Evolutionary conservation across 306 rosid genomes (phyloP).

Genomic region (Lathyrus sativus): DNA sequence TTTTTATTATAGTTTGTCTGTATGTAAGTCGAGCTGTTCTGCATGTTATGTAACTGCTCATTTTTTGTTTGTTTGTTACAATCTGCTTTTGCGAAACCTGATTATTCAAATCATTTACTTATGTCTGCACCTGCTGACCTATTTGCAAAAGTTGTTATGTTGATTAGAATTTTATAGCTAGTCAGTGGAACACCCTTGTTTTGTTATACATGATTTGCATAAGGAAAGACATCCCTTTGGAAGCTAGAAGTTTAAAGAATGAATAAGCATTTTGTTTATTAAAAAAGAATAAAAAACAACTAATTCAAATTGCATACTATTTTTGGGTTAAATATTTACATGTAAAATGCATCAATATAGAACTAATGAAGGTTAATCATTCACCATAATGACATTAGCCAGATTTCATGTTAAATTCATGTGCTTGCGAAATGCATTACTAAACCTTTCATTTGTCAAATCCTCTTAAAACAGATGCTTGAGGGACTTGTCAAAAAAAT

Average conservation of each 20-base stretch:
- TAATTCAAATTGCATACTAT: neutral
- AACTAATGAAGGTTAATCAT: conserved; percentile 18
- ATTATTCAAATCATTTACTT: neutral
- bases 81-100: conserved; percentile 6
- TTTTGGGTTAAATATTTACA: neutral
- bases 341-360: neutral
- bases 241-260: neutral
- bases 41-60: conserved; percentile 8
- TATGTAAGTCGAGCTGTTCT: conserved; percentile 16
- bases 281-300: neutral
- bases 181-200: neutral
- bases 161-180: neutral
- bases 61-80: conserved; percentile 3
- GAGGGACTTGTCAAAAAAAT: conserved; percentile 73
- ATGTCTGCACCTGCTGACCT: neutral
- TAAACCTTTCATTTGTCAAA: conserved; percentile 13
- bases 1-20: conserved; percentile 1
- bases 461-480: conserved; percentile 74
- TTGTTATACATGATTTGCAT: neutral
- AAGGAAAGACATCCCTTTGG: neutral
- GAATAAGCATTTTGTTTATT: neutral
- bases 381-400: conserved; percentile 1
- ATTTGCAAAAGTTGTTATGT: neutral
- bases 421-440: conserved; percentile 30
- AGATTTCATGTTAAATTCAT: neutral